Evolutionary conservation across 164 flowering plant species (phyloP), one percentile per base, ranked within the genome.

Genomic region (Chloranthus sessilifolius): DNA sequence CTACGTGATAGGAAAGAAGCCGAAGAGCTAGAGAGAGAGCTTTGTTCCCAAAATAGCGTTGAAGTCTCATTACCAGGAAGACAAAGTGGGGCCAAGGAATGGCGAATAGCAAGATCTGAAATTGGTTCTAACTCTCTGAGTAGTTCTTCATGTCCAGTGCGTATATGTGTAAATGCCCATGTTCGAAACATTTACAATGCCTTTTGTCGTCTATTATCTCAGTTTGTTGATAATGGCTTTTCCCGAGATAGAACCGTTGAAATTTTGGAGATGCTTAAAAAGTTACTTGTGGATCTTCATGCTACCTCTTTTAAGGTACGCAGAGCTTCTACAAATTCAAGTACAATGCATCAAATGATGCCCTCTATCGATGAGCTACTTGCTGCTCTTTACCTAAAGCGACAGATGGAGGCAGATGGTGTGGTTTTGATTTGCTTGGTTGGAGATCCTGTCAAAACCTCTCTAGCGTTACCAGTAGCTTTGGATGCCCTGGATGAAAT

Each of bases 71-170:
- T 92, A 63, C 99, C 99, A 24, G 96, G 96, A 56, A 80, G 99
- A 63, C 81, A 63, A 60, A 92, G 95, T 73, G 99, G 99, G 43
- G 82, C 79, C 68, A 78, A 81, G 63, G 84, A 78, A 64, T 92
- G 99, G 99, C 87, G 96, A 34, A 60, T 76, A 53, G 71, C 74
- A 45, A 82, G 99, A 74, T 69, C 74, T 36, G 99, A 92, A 68
- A 34, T 74, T 60, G 83, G 82, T 45, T 57, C 78, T 53, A 71
- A 65, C 40, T 80, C 90, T 34, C 61, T 66, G 49, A 71, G 84
- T 61, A 39, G 62, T 58, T 69, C 81, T 43, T 72, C 82, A 43
- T 88, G 95, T 56, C 89, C 95, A 15, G 65, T 79, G 61, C 94
- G 96, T 51, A 40, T 36, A 28, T 92, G 96, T 56, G 53, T 79